A percentile compares a stretch with the other conserved stretches of the same genome.
Evolutionary conservation across 768 basidiomycete species (phyloP).

Genomic region (Trametes punicea): DNA sequence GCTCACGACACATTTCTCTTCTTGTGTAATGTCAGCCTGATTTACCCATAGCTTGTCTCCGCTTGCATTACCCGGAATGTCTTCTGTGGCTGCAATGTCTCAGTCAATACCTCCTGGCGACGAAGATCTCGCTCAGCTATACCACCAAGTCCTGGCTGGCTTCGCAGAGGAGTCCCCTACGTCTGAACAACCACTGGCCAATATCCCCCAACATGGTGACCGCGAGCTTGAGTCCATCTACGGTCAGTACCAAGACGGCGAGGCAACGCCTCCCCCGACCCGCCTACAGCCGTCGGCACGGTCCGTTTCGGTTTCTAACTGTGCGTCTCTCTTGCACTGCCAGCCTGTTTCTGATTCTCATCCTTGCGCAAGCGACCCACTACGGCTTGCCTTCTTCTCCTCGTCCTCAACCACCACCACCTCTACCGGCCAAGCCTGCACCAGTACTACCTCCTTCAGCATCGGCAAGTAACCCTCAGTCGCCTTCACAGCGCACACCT

Average conservation of each 20-base stretch:
- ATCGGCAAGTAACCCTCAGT: slow-evolving; percentile 16
- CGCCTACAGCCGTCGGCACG: slow-evolving; percentile 18
- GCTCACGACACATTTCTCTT: neutral
- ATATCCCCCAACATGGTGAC: slow-evolving; percentile 13
- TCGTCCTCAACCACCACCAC: slow-evolving; percentile 19
- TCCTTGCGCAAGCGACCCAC: slow-evolving; percentile 3
- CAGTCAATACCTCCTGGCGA: slow-evolving; percentile 50
- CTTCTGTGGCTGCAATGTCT: slow-evolving; percentile 33
- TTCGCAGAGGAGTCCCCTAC: slow-evolving; percentile 52
- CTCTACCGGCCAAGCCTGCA: slow-evolving; percentile 17
- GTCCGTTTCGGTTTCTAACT: slow-evolving; percentile 7
- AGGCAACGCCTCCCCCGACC: slow-evolving; percentile 22
- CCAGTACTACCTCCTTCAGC: slow-evolving; percentile 2
- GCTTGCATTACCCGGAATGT: slow-evolving; percentile 27
- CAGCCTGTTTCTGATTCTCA: slow-evolving; percentile 16
- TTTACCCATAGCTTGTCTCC: neutral
- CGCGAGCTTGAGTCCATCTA: slow-evolving; percentile 27
- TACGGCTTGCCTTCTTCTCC: slow-evolving; percentile 25
- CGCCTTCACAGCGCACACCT: slow-evolving; percentile 23
- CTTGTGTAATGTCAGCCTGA: neutral
- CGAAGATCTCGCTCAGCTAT: slow-evolving; percentile 69
- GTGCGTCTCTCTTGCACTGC: slow-evolving; percentile 22
- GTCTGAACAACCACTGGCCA: slow-evolving; percentile 20
- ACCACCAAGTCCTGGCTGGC: slow-evolving; percentile 70
- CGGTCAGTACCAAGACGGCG: slow-evolving; percentile 25